Conservation (phyloP, 768 basidiomycete genomes). For the Boletus rubroflammeus region DNA sequence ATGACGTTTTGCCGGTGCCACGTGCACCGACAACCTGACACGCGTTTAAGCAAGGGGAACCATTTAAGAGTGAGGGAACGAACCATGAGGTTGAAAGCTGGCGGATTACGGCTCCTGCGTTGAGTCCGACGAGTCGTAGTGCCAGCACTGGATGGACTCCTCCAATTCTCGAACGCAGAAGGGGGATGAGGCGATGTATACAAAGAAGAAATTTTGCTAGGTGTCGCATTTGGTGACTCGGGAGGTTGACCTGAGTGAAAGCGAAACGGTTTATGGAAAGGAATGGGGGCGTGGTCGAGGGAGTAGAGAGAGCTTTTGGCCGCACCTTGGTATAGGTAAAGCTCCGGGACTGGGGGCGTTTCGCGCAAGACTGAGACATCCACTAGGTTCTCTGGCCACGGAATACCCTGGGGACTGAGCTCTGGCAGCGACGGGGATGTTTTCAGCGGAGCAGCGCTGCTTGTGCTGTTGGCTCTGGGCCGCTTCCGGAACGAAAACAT, state of each 20-base stretch:
- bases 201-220: conserved; percentile 60
- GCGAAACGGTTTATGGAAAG: conserved; percentile 84
- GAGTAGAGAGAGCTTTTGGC: conserved; percentile 62
- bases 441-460: conserved; percentile 46
- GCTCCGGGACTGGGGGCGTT: conserved; percentile 29
- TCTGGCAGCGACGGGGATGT: conserved; percentile 82
- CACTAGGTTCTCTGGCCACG: conserved; percentile 82
- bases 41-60: conserved; percentile 2
- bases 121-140: conserved; percentile 52
- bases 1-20: conserved; percentile 82
- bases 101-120: conserved; percentile 60
- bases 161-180: conserved; percentile 59
- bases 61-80: conserved; percentile 7
- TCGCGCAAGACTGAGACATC: conserved; percentile 65
- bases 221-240: conserved; percentile 29
- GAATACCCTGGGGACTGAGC: conserved; percentile 68
- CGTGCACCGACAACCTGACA: conserved; percentile 72
- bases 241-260: conserved; percentile 37
- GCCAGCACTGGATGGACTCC: conserved; percentile 35
- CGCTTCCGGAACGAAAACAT: conserved; percentile 79
- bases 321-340: conserved; percentile 58
- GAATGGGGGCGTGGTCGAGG: conserved; percentile 50
- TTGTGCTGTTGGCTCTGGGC: conserved; percentile 46
- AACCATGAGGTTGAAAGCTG: conserved; percentile 88
- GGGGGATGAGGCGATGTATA: conserved; percentile 62